phyloP scores from a whole-genome alignment of 2,329 filamentous ascomycete genomes.

The Penicillium olsonii region DNA sequence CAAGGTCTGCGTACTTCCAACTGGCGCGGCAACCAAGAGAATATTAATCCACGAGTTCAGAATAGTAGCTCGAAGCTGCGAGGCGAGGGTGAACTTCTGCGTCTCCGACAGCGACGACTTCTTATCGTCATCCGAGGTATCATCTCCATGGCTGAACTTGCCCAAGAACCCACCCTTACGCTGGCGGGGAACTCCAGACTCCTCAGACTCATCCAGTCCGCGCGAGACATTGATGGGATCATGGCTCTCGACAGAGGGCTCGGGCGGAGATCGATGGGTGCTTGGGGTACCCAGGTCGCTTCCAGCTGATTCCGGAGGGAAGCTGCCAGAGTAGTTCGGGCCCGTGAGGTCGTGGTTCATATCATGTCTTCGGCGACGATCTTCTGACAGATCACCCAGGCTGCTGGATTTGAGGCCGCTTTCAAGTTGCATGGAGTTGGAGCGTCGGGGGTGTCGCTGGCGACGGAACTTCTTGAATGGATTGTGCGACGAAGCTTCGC shows the following conservation, averaged over 20 bases:
- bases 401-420: conserved; percentile 25
- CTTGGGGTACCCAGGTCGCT: conserved; percentile 20
- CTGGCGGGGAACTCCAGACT: conserved; percentile 25
- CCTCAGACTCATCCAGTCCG: conserved; percentile 15
- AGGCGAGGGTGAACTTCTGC: conserved; percentile 39
- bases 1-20: conserved; percentile 56
- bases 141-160: conserved; percentile 15
- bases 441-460: conserved; percentile 23
- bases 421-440: conserved; percentile 35
- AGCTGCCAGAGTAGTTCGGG: conserved; percentile 28
- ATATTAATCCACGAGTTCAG: conserved; percentile 87
- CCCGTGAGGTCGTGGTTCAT: conserved; percentile 27
- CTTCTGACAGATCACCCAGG: conserved; percentile 26
- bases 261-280: conserved; percentile 8
- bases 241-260: conserved; percentile 30
- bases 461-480: conserved; percentile 44
- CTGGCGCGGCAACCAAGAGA: conserved; percentile 73
- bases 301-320: conserved; percentile 27
- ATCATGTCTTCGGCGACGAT: conserved; percentile 25
- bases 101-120: conserved; percentile 21
- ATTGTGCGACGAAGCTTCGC: conserved; percentile 39
- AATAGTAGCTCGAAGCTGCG: conserved; percentile 64
- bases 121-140: conserved; percentile 15
- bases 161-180: conserved; percentile 24
- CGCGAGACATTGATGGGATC: conserved; percentile 34